Evolutionary conservation across 495 filamentous ascomycete genomes (phyloP).

Genomic region (Neurospora discreta): DNA sequence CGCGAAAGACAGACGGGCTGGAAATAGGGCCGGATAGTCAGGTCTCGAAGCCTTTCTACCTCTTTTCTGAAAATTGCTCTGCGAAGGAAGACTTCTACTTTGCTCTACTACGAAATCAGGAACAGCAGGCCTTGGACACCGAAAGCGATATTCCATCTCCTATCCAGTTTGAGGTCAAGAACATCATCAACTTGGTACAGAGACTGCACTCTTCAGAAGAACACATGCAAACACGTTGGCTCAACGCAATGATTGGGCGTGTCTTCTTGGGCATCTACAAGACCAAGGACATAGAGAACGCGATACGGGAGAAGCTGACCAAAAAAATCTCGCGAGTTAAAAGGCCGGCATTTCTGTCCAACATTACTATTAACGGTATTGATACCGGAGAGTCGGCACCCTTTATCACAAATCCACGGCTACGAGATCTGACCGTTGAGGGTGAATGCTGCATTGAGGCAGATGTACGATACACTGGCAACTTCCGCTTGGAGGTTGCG

Average conservation of each 20-base stretch:
- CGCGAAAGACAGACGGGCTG: slow-evolving; percentile 51
- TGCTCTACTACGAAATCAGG: slow-evolving; percentile 76
- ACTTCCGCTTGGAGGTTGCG: slow-evolving; percentile 78
- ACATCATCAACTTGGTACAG: slow-evolving; percentile 81
- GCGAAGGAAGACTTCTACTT: slow-evolving; percentile 99
- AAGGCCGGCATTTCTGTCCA: slow-evolving; percentile 78
- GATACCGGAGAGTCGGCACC: slow-evolving; percentile 82
- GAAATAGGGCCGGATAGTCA: slow-evolving; percentile 42
- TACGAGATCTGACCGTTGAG: slow-evolving; percentile 84
- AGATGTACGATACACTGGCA: slow-evolving; percentile 79
- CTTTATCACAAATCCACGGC: slow-evolving; percentile 74
- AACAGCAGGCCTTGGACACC: slow-evolving; percentile 43
- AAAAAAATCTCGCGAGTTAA: slow-evolving; percentile 95
- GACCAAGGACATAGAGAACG: slow-evolving; percentile 67
- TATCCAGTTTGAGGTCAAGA: slow-evolving; percentile 67
- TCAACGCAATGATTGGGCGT: slow-evolving; percentile 83
- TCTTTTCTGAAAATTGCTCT: slow-evolving; percentile 89
- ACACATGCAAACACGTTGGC: slow-evolving; percentile 82
- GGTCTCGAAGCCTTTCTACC: slow-evolving; percentile 68
- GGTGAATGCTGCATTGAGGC: slow-evolving; percentile 79
- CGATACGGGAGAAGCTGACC: slow-evolving; percentile 73
- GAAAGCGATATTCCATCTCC: slow-evolving; percentile 53
- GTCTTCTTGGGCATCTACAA: slow-evolving; percentile 81
- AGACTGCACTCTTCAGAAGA: slow-evolving; percentile 86
- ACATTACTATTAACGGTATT: slow-evolving; percentile 67